These are phyloP conservation scores for Xylariaceae sp. DNA, from an alignment of 2,329 filamentous ascomycete genomes.

Conservation along the genomic window DNA sequence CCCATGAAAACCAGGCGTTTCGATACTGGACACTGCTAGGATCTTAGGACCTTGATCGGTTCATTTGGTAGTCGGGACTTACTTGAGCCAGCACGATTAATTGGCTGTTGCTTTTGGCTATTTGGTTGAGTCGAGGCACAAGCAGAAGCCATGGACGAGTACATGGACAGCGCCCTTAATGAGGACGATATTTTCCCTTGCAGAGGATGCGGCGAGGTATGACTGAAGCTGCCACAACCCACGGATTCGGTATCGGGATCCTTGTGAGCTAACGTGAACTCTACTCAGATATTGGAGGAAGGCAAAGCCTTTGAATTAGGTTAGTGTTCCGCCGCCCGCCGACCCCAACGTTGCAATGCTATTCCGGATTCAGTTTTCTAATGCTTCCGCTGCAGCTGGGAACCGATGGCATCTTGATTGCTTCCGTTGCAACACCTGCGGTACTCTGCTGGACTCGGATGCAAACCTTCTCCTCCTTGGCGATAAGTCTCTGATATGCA, in stretches of 20 bases:
- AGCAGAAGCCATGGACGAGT: conserved; percentile 52
- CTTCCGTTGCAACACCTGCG: conserved; percentile 95
- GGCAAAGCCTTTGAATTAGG: conserved; percentile 97
- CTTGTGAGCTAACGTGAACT: conserved; percentile 25
- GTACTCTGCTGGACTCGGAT: conserved; percentile 93
- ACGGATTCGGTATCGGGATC: neutral
- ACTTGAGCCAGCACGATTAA: neutral
- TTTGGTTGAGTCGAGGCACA: conserved; percentile 12
- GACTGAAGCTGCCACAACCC: conserved; percentile 24
- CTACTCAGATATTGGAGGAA: conserved; percentile 83
- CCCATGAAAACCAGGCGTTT: conserved; percentile 6
- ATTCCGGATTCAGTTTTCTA: conserved; percentile 21
- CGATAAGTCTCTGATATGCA: conserved; percentile 97
- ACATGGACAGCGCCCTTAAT: conserved; percentile 64
- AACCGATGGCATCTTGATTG: conserved; percentile 99
- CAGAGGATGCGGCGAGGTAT: conserved; percentile 88
- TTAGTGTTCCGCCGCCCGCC: conserved; percentile 42
- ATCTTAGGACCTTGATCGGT: conserved; percentile 1
- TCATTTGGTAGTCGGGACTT: neutral
- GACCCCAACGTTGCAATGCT: neutral
- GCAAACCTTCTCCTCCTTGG: conserved; percentile 95
- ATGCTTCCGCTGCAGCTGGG: conserved; percentile 58
- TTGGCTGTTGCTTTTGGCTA: conserved; percentile 13
- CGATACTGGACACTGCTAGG: neutral
- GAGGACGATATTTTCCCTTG: conserved; percentile 82